Conservation (phyloP, 2,329 filamentous ascomycete genomes). For the Penicillium hesseltinei region DNA sequence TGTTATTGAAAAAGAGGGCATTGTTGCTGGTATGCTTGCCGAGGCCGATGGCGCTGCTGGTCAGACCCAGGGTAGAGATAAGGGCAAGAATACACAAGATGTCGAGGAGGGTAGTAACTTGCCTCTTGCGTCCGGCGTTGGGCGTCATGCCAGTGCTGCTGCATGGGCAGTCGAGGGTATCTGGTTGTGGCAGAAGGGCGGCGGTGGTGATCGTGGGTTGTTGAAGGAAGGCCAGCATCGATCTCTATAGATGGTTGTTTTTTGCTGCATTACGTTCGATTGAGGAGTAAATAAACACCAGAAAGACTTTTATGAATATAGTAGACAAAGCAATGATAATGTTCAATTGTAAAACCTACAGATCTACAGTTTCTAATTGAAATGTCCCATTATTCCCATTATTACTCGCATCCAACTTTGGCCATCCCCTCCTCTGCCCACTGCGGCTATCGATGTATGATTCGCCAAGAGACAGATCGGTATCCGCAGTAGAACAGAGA, state of each 20-base stretch:
- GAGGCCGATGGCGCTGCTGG: conserved; percentile 65
- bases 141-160: conserved; percentile 71
- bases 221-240: conserved; percentile 35
- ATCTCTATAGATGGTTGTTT: conserved; percentile 18
- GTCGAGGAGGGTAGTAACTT: not conserved
- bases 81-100: conserved; percentile 1
- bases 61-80: conserved; percentile 29
- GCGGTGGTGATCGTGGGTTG: conserved; percentile 47
- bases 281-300: not conserved
- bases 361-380: not conserved
- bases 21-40: conserved; percentile 72
- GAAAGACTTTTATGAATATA: not conserved
- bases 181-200: conserved; percentile 80
- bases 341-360: not conserved
- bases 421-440: conserved; percentile 4
- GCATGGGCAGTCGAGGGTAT: conserved; percentile 85
- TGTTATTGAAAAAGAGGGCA: conserved; percentile 70
- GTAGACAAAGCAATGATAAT: not conserved
- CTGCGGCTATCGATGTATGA: conserved; percentile 16
- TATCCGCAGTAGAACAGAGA: conserved; percentile 13
- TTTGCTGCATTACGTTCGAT: not conserved
- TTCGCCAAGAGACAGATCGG: conserved; percentile 23
- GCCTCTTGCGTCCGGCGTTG: conserved; percentile 30
- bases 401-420: conserved; percentile 9
- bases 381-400: conserved; percentile 22